phyloP scores from a whole-genome alignment of 305 asterid genomes.

The Coffea humblotiana region DNA sequence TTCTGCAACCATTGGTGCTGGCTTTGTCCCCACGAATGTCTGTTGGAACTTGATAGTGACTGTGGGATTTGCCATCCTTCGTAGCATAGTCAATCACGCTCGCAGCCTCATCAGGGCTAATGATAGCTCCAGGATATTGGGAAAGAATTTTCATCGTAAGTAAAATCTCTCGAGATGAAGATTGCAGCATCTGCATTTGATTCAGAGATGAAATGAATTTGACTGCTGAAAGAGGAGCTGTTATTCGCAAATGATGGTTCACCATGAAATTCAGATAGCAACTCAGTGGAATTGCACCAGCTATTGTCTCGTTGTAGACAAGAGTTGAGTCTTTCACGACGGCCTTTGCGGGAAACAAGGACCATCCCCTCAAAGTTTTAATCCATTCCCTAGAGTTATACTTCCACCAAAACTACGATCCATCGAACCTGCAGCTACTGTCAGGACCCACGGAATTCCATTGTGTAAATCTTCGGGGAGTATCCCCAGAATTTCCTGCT shows the following conservation, averaged over 20 bases:
- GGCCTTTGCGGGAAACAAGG: slow-evolving; percentile 41
- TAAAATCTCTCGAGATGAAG: slow-evolving; percentile 19
- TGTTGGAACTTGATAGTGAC: slow-evolving; percentile 49
- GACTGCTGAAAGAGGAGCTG: neutral
- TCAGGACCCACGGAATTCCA: slow-evolving; percentile 61
- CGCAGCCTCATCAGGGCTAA: slow-evolving; percentile 28
- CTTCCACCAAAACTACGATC: slow-evolving; percentile 50
- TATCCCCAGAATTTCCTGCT: slow-evolving; percentile 36
- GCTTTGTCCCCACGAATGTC: slow-evolving; percentile 35
- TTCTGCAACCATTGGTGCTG: slow-evolving; percentile 42
- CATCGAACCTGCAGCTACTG: slow-evolving; percentile 49
- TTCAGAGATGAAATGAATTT: slow-evolving; percentile 3
- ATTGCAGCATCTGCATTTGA: slow-evolving; percentile 37
- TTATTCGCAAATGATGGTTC: slow-evolving; percentile 39
- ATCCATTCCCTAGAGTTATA: slow-evolving; percentile 47
- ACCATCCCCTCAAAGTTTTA: slow-evolving; percentile 44
- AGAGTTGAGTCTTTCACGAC: slow-evolving; percentile 27
- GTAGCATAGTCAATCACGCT: slow-evolving; percentile 31
- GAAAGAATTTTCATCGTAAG: slow-evolving; percentile 23
- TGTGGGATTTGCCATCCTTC: slow-evolving; percentile 13
- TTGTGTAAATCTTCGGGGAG: slow-evolving; percentile 36
- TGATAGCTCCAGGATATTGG: slow-evolving; percentile 36
- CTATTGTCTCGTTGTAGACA: slow-evolving; percentile 36
- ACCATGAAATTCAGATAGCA: slow-evolving; percentile 2
- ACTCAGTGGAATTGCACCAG: slow-evolving; percentile 38